phyloP scores from a whole-genome alignment of 805 yeast genomes.

The Ogataea chonburiensis region DNA sequence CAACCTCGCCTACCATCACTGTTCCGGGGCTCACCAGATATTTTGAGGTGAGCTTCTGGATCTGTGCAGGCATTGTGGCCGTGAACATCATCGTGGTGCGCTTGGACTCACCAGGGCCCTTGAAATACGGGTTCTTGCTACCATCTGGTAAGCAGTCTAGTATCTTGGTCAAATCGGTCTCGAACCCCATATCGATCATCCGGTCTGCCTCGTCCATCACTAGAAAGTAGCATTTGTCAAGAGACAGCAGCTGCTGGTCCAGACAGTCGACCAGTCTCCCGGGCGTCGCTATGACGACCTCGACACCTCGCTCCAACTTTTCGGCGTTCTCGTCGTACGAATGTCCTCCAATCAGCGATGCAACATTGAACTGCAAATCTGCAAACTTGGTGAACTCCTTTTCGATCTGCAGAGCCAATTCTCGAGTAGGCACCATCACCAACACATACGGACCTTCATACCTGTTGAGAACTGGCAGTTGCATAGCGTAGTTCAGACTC shows the following conservation, averaged over 20 bases:
- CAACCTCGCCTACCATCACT: slow-evolving; percentile 65
- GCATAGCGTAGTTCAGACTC: slow-evolving; percentile 52
- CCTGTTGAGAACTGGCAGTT: slow-evolving; percentile 45
- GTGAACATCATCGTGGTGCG: slow-evolving; percentile 87
- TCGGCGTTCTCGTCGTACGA: slow-evolving; percentile 69
- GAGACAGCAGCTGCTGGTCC: slow-evolving; percentile 59
- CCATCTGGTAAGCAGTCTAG: slow-evolving; percentile 51
- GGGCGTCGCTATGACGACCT: slow-evolving; percentile 89
- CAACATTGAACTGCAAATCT: slow-evolving; percentile 44
- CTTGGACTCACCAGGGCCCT: slow-evolving; percentile 32
- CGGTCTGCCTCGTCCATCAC: slow-evolving; percentile 93
- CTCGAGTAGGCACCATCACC: slow-evolving; percentile 90
- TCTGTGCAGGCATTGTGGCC: slow-evolving; percentile 82
- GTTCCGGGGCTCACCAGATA: slow-evolving; percentile 63
- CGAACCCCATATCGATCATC: slow-evolving; percentile 95
- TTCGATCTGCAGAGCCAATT: slow-evolving; percentile 85
- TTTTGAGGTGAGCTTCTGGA: slow-evolving; percentile 62
- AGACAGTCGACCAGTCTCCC: slow-evolving; percentile 85
- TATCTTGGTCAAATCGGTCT: slow-evolving; percentile 67
- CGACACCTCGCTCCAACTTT: slow-evolving; percentile 62
- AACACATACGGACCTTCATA: slow-evolving; percentile 73
- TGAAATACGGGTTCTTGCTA: slow-evolving; percentile 40
- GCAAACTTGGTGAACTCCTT: slow-evolving; percentile 47
- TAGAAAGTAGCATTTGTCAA: slow-evolving; percentile 62
- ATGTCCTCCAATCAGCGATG: slow-evolving; percentile 87